phyloP scores from a whole-genome alignment of 2,329 filamentous ascomycete genomes.

The Botryotinia narcissicola region DNA sequence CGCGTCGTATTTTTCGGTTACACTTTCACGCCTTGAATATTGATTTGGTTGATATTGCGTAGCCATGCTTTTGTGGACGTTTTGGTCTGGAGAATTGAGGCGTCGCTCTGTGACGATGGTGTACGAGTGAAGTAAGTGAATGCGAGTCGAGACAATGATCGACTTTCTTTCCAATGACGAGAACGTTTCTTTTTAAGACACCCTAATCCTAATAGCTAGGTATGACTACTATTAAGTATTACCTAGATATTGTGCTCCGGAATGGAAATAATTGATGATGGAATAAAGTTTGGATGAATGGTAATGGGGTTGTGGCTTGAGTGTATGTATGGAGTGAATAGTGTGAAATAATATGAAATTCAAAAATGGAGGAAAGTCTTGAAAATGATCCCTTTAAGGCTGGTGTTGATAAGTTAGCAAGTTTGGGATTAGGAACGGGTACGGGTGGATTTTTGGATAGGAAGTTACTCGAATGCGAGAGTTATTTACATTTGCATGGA shows the following conservation, averaged over 20 bases:
- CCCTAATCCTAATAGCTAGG: neutral
- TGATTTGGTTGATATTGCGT: conserved; percentile 37
- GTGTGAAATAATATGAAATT: neutral
- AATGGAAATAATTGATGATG: neutral
- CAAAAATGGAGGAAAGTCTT: neutral
- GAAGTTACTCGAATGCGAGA: neutral
- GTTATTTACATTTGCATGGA: conserved; percentile 20
- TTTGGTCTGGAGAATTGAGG: conserved; percentile 2
- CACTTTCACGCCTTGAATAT: conserved; percentile 34
- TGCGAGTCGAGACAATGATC: neutral
- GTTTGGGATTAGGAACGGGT: neutral
- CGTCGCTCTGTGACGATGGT: neutral
- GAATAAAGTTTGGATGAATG: neutral
- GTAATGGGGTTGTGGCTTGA: neutral
- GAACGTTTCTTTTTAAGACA: neutral
- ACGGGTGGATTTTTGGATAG: neutral
- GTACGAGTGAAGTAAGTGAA: neutral
- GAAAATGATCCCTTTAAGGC: neutral
- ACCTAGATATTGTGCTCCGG: neutral
- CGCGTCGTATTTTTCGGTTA: conserved; percentile 36
- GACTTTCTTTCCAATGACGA: conserved; percentile 2
- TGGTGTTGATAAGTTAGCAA: neutral
- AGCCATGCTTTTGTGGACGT: conserved; percentile 29
- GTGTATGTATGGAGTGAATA: neutral
- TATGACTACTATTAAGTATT: neutral